These are phyloP conservation scores for Rubus parviflorus DNA, from an alignment of 306 rosid species.

Conservation along the genomic window DNA sequence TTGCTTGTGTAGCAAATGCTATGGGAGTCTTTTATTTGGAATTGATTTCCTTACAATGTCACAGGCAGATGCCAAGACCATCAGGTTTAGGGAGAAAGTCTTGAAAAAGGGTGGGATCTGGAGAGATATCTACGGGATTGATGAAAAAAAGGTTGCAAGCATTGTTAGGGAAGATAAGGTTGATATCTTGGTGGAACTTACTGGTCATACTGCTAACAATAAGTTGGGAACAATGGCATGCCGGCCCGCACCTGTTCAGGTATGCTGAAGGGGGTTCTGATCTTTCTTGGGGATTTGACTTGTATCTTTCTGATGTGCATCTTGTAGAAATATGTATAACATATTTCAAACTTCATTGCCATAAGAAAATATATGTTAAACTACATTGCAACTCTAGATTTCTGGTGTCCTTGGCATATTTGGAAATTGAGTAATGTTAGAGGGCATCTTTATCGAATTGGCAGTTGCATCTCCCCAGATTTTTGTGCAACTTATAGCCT, in stretches of 20 bases:
- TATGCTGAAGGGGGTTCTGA: slow-evolving; percentile 25
- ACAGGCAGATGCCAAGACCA: slow-evolving; percentile 96
- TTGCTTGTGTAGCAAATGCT: background rate
- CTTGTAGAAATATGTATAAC: background rate
- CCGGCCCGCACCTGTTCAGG: slow-evolving; percentile 95
- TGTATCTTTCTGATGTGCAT: background rate
- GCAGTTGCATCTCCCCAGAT: background rate
- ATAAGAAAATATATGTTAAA: background rate
- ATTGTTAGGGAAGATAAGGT: slow-evolving; percentile 88
- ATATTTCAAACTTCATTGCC: background rate
- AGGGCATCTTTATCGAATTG: background rate
- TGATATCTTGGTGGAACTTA: slow-evolving; percentile 95
- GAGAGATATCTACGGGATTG: slow-evolving; percentile 92
- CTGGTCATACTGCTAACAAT: slow-evolving; percentile 98
- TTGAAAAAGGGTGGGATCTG: slow-evolving; percentile 82
- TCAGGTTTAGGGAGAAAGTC: slow-evolving; percentile 82
- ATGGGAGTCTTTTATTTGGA: background rate
- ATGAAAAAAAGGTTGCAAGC: slow-evolving; percentile 89
- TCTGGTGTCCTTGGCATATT: background rate
- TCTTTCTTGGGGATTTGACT: background rate
- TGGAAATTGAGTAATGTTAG: background rate
- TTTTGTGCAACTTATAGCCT: background rate
- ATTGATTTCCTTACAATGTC: slow-evolving; percentile 33
- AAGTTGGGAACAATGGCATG: slow-evolving; percentile 98
- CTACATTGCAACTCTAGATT: background rate